Evolutionary conservation across 129 eudicot genomes (phyloP).

Genomic region (Ambrosia artemisiifolia): DNA sequence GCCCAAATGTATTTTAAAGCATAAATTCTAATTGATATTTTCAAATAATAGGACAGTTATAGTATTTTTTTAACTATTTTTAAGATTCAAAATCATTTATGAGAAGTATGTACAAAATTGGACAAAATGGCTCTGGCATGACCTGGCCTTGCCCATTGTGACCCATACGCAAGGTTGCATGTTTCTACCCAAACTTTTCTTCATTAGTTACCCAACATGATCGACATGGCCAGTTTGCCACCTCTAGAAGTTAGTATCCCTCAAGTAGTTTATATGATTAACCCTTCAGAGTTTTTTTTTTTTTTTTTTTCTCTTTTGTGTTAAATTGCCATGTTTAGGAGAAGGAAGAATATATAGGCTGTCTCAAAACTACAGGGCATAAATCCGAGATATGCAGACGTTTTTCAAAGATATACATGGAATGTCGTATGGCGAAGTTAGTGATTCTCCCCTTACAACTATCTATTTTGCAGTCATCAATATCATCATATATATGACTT

Average conservation of each 20-base stretch:
- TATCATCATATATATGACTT: not conserved
- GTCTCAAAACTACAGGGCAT: slow-evolving; percentile 81
- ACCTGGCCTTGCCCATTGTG: not conserved
- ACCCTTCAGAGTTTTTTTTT: not conserved
- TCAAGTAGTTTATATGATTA: not conserved
- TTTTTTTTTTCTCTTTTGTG: not conserved
- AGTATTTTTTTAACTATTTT: too few species aligned
- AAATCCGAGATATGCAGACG: slow-evolving; percentile 78
- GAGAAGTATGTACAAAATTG: not conserved
- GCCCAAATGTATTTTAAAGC: not conserved
- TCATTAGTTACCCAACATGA: not conserved
- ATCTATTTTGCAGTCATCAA: not conserved
- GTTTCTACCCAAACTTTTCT: not conserved
- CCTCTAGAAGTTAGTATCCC: not conserved
- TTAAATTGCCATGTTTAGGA: slow-evolving; percentile 47
- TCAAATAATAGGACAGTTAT: not conserved
- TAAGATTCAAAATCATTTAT: not conserved
- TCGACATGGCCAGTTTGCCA: not conserved
- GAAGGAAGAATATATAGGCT: slow-evolving; percentile 71
- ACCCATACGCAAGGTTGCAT: not conserved
- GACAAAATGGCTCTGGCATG: not conserved
- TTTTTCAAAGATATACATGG: slow-evolving; percentile 72
- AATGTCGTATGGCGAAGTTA: slow-evolving; percentile 92
- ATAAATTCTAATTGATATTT: not conserved
- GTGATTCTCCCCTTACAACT: slow-evolving; percentile 21